phyloP scores from a whole-genome alignment of 441 rosid species.

The Gossypium gossypioides region DNA sequence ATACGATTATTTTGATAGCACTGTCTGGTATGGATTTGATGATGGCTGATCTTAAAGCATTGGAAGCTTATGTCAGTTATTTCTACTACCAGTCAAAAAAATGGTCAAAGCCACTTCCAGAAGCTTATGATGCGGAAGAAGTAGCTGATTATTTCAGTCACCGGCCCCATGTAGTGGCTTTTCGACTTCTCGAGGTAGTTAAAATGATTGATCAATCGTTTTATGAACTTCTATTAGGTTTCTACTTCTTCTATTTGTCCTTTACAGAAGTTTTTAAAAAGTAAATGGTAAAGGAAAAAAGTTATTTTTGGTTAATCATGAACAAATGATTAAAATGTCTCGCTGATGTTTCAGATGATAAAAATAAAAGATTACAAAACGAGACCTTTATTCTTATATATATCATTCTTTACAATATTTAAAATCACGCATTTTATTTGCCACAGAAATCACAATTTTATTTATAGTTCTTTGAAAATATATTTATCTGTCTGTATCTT shows the following conservation, averaged over 20 bases:
- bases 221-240: neutral
- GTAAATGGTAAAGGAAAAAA: neutral
- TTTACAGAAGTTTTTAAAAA: neutral
- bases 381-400: neutral
- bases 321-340: neutral
- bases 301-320: neutral
- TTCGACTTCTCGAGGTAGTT: slow-evolving; percentile 81
- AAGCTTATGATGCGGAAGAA: slow-evolving; percentile 62
- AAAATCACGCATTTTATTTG: neutral
- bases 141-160: slow-evolving; percentile 71
- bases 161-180: slow-evolving; percentile 81
- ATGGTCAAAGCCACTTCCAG: slow-evolving; percentile 91
- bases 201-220: neutral
- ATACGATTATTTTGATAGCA: slow-evolving; percentile 31
- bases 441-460: neutral
- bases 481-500: neutral
- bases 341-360: neutral
- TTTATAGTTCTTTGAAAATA: neutral
- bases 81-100: slow-evolving; percentile 50
- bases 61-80: slow-evolving; percentile 66
- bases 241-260: neutral
- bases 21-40: slow-evolving; percentile 74
- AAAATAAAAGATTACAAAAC: neutral
- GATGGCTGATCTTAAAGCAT: slow-evolving; percentile 82
- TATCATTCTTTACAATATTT: neutral